phyloP scores from a whole-genome alignment of 495 filamentous ascomycete species.

The Aspergillus steynii region DNA sequence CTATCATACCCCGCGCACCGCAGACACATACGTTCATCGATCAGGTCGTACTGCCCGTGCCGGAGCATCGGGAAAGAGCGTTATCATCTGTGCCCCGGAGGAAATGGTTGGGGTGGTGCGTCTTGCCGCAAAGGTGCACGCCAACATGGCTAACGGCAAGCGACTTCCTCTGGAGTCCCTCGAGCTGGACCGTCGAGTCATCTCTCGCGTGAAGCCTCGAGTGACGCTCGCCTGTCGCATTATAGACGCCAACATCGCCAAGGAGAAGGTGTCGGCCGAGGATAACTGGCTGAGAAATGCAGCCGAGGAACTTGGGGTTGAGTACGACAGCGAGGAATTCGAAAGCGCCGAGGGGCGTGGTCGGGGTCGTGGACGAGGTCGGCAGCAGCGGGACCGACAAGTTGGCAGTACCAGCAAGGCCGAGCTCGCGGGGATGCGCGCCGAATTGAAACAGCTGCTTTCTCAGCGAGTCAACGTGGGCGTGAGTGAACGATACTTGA shows the following conservation, averaged over 20 bases:
- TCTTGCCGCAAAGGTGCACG: constrained; percentile 84
- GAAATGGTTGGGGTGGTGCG: constrained; percentile 82
- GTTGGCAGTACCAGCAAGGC: constrained; percentile 65
- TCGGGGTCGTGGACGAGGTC: constrained; percentile 65
- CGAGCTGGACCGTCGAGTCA: constrained; percentile 78
- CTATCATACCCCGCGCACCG: constrained; percentile 90
- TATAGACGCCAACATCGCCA: constrained; percentile 77
- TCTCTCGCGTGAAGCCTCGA: constrained; percentile 71
- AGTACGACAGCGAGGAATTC: constrained; percentile 87
- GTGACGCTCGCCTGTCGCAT: constrained; percentile 78
- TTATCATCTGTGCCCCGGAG: constrained; percentile 88
- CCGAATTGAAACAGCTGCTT: constrained; percentile 55
- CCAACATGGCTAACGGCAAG: constrained; percentile 51
- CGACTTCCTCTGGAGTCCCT: constrained; percentile 70
- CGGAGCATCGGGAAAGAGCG: constrained; percentile 69
- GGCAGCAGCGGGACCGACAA: constrained; percentile 73
- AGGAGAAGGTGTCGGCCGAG: constrained; percentile 79
- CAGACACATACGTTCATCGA: constrained; percentile 92
- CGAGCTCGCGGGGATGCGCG: constrained; percentile 57
- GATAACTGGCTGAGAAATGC: constrained; percentile 82
- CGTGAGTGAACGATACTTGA: constrained; percentile 88
- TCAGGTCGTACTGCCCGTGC: constrained; percentile 94
- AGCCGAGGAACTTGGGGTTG: constrained; percentile 91
- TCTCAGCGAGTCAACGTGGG: constrained; percentile 81
- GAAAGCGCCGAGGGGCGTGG: constrained; percentile 62